These are phyloP conservation scores for Hypoxylon perforatum DNA, from an alignment of 495 filamentous ascomycete species.

Conservation along the genomic window DNA sequence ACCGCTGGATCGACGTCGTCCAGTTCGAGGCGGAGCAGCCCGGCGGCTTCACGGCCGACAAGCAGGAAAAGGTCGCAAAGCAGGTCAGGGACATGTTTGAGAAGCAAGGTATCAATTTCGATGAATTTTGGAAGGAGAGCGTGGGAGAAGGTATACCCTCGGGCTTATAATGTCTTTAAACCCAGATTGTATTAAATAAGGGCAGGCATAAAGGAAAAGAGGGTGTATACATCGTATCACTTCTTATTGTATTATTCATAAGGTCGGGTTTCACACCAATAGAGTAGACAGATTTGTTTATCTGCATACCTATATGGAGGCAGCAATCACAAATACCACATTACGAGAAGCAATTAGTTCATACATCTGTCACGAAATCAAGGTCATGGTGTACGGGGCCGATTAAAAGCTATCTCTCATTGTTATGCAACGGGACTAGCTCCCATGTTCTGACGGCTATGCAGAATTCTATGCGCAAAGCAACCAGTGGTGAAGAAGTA, in stretches of 20 bases:
- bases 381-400: background rate
- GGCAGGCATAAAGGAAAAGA: too few relatives aligned
- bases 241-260: too few relatives aligned
- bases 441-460: constrained; percentile 1
- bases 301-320: too few relatives aligned
- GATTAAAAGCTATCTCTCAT: constrained; percentile 8
- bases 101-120: constrained; percentile 77
- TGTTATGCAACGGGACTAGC: constrained; percentile 3
- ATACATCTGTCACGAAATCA: background rate
- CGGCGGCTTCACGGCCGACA: constrained; percentile 76
- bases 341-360: background rate
- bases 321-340: too few relatives aligned
- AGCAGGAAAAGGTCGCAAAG: constrained; percentile 71
- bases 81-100: constrained; percentile 76
- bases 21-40: constrained; percentile 81
- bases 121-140: constrained; percentile 75
- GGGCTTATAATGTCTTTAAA: background rate
- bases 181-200: background rate
- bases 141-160: constrained; percentile 68
- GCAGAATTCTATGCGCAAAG: constrained; percentile 20
- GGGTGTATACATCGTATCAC: too few relatives aligned
- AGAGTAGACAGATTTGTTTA: too few relatives aligned
- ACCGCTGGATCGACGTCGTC: constrained; percentile 84
- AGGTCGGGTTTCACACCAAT: too few relatives aligned
- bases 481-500: background rate